Conservation (phyloP, 2,329 filamentous ascomycete species). For the Sporothrix protearum region DNA sequence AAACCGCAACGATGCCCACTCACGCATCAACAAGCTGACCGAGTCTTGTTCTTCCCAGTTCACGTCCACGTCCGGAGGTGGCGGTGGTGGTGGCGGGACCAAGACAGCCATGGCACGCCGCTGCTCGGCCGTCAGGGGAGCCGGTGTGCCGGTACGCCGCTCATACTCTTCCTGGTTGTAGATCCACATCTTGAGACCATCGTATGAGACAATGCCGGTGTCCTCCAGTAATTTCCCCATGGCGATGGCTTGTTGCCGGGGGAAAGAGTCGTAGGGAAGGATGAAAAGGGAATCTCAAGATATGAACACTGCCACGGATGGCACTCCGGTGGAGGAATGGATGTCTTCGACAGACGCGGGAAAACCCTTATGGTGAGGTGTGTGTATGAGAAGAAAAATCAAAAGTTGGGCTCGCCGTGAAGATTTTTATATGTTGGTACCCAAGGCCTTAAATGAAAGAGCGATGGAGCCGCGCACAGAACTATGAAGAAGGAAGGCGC, state of each 20-base stretch:
- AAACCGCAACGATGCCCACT: slow-evolving; percentile 21
- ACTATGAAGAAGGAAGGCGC: background rate
- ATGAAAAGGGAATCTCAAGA: no score
- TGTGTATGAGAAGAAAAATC: background rate
- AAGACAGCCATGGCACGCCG: slow-evolving; percentile 42
- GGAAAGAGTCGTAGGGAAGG: no score
- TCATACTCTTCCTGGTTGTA: slow-evolving; percentile 41
- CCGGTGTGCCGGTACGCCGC: slow-evolving; percentile 33
- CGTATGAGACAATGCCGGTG: slow-evolving; percentile 6
- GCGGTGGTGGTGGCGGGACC: background rate
- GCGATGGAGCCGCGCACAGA: background rate
- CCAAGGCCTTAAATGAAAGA: background rate
- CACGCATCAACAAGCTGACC: slow-evolving; percentile 40
- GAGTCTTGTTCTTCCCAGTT: slow-evolving; percentile 36
- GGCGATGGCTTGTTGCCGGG: background rate
- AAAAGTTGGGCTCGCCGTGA: background rate
- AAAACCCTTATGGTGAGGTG: background rate
- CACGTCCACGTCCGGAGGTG: background rate
- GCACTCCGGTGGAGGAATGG: no score
- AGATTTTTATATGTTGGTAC: background rate
- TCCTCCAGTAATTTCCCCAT: no score
- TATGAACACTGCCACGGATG: background rate
- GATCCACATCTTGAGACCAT: slow-evolving; percentile 40
- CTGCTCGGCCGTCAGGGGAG: slow-evolving; percentile 40
- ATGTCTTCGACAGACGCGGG: background rate